Percentiles rank a stretch among this genome's conserved stretches.
phyloP scores from a whole-genome alignment of 768 basidiomycete genomes.

The Mycena vulgaris region DNA sequence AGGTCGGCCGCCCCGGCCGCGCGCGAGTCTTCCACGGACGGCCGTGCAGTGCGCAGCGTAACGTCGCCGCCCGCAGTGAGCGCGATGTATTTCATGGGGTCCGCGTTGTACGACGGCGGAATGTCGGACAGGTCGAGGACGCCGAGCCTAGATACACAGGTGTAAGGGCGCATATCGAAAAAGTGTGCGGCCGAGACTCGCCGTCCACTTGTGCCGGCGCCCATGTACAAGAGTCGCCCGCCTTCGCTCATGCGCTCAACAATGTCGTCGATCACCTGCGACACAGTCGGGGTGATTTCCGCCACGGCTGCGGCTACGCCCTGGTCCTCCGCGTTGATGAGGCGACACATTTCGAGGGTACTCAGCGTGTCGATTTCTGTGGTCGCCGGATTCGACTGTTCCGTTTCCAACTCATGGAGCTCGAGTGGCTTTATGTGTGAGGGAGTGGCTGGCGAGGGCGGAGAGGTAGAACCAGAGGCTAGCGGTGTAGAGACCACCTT shows the following conservation, averaged over 20 bases:
- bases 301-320: conserved; percentile 47
- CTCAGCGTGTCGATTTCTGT: conserved; percentile 47
- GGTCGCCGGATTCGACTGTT: conserved; percentile 44
- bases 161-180: neutral
- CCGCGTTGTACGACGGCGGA: conserved; percentile 37
- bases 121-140: conserved; percentile 50
- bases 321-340: conserved; percentile 52
- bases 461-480: neutral
- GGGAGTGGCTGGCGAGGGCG: neutral
- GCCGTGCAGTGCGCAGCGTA: conserved; percentile 47
- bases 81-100: conserved; percentile 41
- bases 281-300: conserved; percentile 46
- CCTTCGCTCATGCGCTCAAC: conserved; percentile 44
- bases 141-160: conserved; percentile 43
- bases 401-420: conserved; percentile 39
- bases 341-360: conserved; percentile 49
- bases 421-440: conserved; percentile 6
- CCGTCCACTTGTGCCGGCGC: conserved; percentile 56
- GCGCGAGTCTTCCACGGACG: conserved; percentile 52
- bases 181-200: conserved; percentile 20
- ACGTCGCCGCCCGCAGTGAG: conserved; percentile 47
- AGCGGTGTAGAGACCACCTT: neutral
- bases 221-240: conserved; percentile 53
- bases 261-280: conserved; percentile 49
- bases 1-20: conserved; percentile 47